Percentiles rank a stretch among this genome's conserved stretches.
These are phyloP conservation scores for Talaromyces thailandensis DNA, from an alignment of 495 filamentous ascomycete genomes.

Conservation along the genomic window DNA sequence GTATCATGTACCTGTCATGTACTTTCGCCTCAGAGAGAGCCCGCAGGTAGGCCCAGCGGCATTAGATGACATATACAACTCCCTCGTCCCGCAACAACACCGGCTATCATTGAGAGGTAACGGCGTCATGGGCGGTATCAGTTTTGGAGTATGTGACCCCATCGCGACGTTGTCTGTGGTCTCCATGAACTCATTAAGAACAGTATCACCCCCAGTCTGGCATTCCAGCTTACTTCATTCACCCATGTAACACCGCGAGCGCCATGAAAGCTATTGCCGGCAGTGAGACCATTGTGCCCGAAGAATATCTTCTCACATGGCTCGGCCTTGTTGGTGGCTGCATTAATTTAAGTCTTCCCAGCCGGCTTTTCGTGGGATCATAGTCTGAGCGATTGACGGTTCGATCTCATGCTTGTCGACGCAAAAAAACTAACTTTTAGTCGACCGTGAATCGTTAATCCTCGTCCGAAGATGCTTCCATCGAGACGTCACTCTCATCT, in stretches of 20 bases:
- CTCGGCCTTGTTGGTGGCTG: constrained; percentile 65
- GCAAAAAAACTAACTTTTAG: not conserved
- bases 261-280: constrained; percentile 49
- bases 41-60: constrained; percentile 49
- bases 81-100: constrained; percentile 57
- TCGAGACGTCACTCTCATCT: constrained; percentile 43
- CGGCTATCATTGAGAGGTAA: constrained; percentile 44
- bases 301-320: constrained; percentile 72
- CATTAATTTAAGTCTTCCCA: constrained; percentile 64
- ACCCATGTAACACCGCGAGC: constrained; percentile 79
- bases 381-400: constrained; percentile 1
- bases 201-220: constrained; percentile 75
- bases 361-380: constrained; percentile 22
- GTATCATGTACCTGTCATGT: constrained; percentile 45
- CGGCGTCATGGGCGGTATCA: constrained; percentile 67
- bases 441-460: constrained; percentile 20
- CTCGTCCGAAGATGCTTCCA: constrained; percentile 47
- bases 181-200: constrained; percentile 33
- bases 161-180: constrained; percentile 5
- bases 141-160: constrained; percentile 55
- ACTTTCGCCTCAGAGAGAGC: constrained; percentile 48
- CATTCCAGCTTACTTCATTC: constrained; percentile 68
- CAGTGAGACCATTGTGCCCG: constrained; percentile 40
- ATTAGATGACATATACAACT: constrained; percentile 60
- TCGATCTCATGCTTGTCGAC: not conserved